Evolutionary conservation across 1,284 basidiomycete species (phyloP), one percentile per base, ranked within the genome.

Genomic region (Boletellus sp.): DNA sequence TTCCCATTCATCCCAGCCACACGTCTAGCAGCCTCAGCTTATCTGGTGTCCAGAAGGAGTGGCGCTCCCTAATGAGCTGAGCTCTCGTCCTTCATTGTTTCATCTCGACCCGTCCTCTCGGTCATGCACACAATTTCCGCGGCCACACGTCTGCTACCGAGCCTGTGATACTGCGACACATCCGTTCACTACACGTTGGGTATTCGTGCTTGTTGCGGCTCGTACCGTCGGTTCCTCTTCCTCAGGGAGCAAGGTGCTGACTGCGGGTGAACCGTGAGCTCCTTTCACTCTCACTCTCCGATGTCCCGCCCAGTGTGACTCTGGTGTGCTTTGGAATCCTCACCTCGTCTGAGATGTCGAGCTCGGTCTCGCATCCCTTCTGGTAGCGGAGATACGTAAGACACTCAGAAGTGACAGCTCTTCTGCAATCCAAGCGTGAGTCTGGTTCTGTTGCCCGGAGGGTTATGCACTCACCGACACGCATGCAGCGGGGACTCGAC

Each of bases 351-450:
- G 92, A 26, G 67, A 80, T 52, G 69, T 82, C 49, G 73, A 84
- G 55, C 75, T 85, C 36, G 80, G 80, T 37, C 89, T 83, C 59
- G 76, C 81, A 19, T 88, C 91, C 7, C 74, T 94, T 21, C 78
- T 1, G 93, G 93, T 10, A 92, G 92, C 15, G 89, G 89, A 5
- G 86, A 90, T 65, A 58, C 55, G 4, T 74, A 83, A 44, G 61
- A 66, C 89, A 4, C 94, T 93, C 62, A 77, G 93, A 60, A 90
- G 83, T 1, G 93, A 95, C 65, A 85, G 93, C 65, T 82, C 90
- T 35, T 84, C 91, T 39, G 91, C 91, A n/a, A 77, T 86, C 33
- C 90, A 91, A 74, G 80, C 83, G 87, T 90, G 61, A 70, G 83
- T 77, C 4, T 12, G 35, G 45, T 32, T 44, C 11, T 52, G 2